These are phyloP conservation scores for Suillus ampliporus DNA, from an alignment of 768 basidiomycete species.

Conservation along the genomic window DNA sequence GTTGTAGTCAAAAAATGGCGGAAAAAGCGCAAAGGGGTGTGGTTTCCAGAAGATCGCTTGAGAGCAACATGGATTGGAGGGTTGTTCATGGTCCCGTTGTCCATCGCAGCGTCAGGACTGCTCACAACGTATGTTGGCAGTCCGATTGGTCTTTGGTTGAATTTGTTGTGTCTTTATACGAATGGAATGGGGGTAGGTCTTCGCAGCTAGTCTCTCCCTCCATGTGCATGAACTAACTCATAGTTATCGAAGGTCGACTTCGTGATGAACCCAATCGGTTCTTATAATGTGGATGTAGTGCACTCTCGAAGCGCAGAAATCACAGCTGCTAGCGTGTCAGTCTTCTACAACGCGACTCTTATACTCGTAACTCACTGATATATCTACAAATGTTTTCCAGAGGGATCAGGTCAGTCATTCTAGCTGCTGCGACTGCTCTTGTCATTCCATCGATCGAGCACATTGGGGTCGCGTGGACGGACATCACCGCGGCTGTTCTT, in stretches of 20 bases:
- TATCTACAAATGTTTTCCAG: slow-evolving; percentile 32
- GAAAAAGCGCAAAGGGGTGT: slow-evolving; percentile 51
- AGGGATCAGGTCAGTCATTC: slow-evolving; percentile 51
- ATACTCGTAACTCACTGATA: slow-evolving; percentile 33
- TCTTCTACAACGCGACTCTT: not conserved
- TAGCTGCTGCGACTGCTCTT: slow-evolving; percentile 47
- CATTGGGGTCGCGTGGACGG: slow-evolving; percentile 56
- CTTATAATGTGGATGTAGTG: slow-evolving; percentile 64
- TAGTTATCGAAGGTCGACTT: slow-evolving; percentile 52
- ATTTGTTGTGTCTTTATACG: slow-evolving; percentile 57
- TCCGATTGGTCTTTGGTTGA: slow-evolving; percentile 49
- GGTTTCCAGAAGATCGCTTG: slow-evolving; percentile 69
- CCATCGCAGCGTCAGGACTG: slow-evolving; percentile 51
- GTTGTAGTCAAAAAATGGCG: slow-evolving; percentile 50
- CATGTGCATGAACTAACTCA: not conserved
- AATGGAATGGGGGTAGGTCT: slow-evolving; percentile 63
- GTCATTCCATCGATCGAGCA: slow-evolving; percentile 60
- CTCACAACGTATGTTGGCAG: slow-evolving; percentile 52
- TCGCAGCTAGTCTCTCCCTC: not conserved
- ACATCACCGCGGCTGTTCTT: slow-evolving; percentile 51
- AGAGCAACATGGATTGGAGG: slow-evolving; percentile 51
- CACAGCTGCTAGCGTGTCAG: slow-evolving; percentile 46
- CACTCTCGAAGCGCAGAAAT: slow-evolving; percentile 63
- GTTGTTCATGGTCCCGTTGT: slow-evolving; percentile 52
- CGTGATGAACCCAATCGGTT: slow-evolving; percentile 53